Percentiles rank a stretch among this genome's conserved stretches.
Conservation (phyloP, 805 yeast genomes). For the Candida khao-thaluensis region DNA sequence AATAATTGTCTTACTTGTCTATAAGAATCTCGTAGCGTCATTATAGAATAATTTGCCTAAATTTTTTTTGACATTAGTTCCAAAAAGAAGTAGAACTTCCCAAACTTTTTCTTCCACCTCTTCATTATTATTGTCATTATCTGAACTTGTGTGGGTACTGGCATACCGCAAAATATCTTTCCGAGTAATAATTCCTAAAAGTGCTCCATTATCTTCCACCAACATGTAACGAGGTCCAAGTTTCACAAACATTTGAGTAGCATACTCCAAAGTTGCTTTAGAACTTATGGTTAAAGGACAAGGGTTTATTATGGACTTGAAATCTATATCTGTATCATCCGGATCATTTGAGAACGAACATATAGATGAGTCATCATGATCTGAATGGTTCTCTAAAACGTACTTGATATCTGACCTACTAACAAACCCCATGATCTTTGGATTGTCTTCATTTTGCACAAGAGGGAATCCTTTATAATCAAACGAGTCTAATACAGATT, state of each 20-base stretch:
- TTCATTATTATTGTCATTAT: slow-evolving; percentile 8
- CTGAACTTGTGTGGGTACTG: slow-evolving; percentile 20
- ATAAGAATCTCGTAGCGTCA: slow-evolving; percentile 28
- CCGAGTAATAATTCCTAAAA: slow-evolving; percentile 77
- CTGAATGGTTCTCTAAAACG: slow-evolving; percentile 22
- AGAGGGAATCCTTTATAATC: slow-evolving; percentile 54
- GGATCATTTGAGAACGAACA: slow-evolving; percentile 6
- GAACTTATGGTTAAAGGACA: slow-evolving; percentile 64
- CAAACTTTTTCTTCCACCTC: slow-evolving; percentile 35
- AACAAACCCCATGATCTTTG: slow-evolving; percentile 47
- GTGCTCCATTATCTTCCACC: slow-evolving; percentile 58
- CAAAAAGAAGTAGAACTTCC: slow-evolving; percentile 27
- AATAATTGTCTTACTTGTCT: not conserved
- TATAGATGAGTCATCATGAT: slow-evolving; percentile 8
- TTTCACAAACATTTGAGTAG: slow-evolving; percentile 67
- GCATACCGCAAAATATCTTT: slow-evolving; percentile 78
- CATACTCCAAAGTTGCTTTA: slow-evolving; percentile 55
- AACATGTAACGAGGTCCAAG: slow-evolving; percentile 77
- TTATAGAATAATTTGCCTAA: slow-evolving; percentile 31
- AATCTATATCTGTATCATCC: slow-evolving; percentile 15
- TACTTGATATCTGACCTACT: slow-evolving; percentile 40
- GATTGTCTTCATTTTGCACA: slow-evolving; percentile 36
- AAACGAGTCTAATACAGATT: slow-evolving; percentile 30
- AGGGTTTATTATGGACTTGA: slow-evolving; percentile 38
- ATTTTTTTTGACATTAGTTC: slow-evolving; percentile 20